Base-by-base conservation (phyloP, 108 stramenopile genomes). In the Nannochloropsis oceanica region DNA sequence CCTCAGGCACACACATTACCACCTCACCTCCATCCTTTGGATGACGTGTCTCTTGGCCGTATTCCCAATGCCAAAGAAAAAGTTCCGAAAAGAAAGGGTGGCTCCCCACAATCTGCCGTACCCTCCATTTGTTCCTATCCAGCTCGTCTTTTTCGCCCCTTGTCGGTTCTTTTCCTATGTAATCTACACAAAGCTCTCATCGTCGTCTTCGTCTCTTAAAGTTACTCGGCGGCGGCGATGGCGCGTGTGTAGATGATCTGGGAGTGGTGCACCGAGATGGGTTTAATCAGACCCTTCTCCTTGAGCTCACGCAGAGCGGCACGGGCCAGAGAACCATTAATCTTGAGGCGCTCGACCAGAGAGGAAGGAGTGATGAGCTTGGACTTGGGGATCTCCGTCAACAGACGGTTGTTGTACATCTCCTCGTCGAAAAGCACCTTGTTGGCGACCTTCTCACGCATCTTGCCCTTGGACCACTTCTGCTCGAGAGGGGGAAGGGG, bases 381-480 rank as follows among this genome's bases (percentile, higher is more conserved):
- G 97, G 87, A 84, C 87, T 99, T 99, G 42, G 99, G 99, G 25
- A 99, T 95, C 88, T 99, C 98, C 24, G 93, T 91, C 84, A 96
- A 91, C 87, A 98, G 92, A 84, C 96, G 93, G 79, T 96, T 94
- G 18, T 18, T 73, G 89, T 93, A 97, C 87, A 95, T 96, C 87
- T 98, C 96, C 94, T 98, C 96, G 86, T 95, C 93, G 92, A 98
- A 96, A 84, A 99, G 94, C 79, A 99, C 99, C 92, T 97, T 96
- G 94, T 99, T 99, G 88, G 96, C 95, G 81, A 98, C 93, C 96
- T 99, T 97, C 88, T 99, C 98, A 85, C 97, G 93, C 89, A 94
- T 92, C 95, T 99, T 99, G 92, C 97, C 98, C 95, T 99, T 99
- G 88, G 96, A 96, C 99, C 99, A 99, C 94, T 92, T 92, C 92